These are phyloP conservation scores for Tolypocladium cylindrosporum DNA, from an alignment of 2,329 filamentous ascomycete species.

Conservation along the genomic window DNA sequence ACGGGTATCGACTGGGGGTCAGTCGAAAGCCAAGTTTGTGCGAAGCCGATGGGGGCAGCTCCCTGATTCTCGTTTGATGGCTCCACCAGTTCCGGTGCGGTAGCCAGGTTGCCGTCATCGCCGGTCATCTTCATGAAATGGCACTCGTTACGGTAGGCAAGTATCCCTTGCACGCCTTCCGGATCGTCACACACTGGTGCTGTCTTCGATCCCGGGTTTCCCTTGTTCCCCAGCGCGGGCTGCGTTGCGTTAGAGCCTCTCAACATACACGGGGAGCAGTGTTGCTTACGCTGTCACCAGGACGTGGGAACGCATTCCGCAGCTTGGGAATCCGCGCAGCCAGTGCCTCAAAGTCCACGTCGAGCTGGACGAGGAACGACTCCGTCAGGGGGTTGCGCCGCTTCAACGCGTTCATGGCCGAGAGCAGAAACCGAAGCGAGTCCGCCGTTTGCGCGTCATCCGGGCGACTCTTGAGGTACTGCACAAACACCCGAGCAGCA, in stretches of 20 bases:
- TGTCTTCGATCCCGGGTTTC: conserved; percentile 6
- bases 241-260: conserved; percentile 13
- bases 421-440: conserved; percentile 80
- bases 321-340: conserved; percentile 51
- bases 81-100: conserved; percentile 29
- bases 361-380: conserved; percentile 86
- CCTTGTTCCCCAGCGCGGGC: conserved; percentile 15
- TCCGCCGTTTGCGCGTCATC: conserved; percentile 70
- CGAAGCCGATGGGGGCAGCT: conserved; percentile 15
- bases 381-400: conserved; percentile 83
- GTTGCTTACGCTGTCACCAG: conserved; percentile 38
- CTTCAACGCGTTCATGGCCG: conserved; percentile 84
- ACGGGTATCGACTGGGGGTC: conserved; percentile 27
- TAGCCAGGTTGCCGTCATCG: conserved; percentile 29
- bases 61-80: conserved; percentile 17
- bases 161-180: conserved; percentile 28
- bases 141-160: conserved; percentile 34
- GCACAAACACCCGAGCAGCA: conserved; percentile 88
- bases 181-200: conserved; percentile 22
- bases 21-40: conserved; percentile 26
- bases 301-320: conserved; percentile 43
- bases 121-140: conserved; percentile 29
- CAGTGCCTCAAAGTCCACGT: conserved; percentile 77
- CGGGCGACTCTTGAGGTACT: conserved; percentile 90
- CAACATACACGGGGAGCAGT: background rate